Percentiles rank a stretch among this genome's conserved stretches.
Conservation (phyloP, 208 protist genomes). For the Trichomonas gallinae region DNA sequence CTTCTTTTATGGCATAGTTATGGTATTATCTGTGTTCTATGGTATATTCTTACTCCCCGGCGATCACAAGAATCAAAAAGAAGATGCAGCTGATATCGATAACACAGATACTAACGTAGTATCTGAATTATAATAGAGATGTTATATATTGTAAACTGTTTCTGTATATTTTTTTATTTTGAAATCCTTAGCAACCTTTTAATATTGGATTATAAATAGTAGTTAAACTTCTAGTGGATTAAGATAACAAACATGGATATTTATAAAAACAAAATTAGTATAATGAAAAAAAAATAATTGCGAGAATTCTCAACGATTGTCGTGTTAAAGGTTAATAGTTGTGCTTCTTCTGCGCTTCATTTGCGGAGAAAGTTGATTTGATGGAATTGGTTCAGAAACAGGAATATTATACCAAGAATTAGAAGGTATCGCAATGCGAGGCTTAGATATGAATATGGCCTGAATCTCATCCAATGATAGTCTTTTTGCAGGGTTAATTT, state of each 20-base stretch:
- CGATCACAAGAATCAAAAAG: neutral
- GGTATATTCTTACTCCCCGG: neutral
- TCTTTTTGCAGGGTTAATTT: neutral
- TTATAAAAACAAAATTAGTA: no score
- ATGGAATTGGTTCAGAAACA: neutral
- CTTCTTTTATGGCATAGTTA: neutral
- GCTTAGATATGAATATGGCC: neutral
- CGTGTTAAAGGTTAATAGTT: neutral
- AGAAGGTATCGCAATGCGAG: neutral
- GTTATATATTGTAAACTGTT: no score
- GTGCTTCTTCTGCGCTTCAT: neutral
- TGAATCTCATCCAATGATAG: neutral
- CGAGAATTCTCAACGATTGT: no score
- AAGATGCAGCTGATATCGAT: no score
- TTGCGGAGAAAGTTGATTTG: neutral
- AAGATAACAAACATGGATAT: no score
- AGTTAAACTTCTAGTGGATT: no score
- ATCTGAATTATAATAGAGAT: no score
- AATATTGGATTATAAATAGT: no score
- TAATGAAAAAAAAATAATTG: no score
- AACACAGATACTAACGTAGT: no score
- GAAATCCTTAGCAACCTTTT: no score
- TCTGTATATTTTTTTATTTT: no score
- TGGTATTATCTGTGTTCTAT: neutral
- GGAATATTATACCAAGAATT: neutral